Conservation (phyloP, 306 rosid species). For the cucumber (Cucumis sativus) region DNA sequence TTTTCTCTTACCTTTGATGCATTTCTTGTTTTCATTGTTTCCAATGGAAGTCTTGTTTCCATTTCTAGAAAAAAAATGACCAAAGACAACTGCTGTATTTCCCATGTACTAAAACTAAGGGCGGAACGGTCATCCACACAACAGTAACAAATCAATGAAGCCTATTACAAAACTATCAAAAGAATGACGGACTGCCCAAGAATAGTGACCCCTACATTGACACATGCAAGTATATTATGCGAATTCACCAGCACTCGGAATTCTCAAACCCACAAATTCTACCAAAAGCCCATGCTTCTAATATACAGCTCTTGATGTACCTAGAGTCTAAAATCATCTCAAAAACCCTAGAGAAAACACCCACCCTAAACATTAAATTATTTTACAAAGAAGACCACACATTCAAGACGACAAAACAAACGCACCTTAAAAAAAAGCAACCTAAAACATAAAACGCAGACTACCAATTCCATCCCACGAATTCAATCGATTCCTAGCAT, state of each 20-base stretch:
- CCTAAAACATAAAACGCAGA: neutral
- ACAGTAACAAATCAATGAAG: neutral
- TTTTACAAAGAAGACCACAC: neutral
- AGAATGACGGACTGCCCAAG: neutral
- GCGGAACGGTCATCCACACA: neutral
- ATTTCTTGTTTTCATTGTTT: neutral
- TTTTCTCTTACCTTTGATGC: neutral
- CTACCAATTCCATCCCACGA: neutral
- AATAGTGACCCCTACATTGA: neutral
- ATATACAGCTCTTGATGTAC: neutral
- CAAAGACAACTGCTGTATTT: neutral
- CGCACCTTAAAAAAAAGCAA: neutral
- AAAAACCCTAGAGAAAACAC: neutral
- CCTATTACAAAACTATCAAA: neutral
- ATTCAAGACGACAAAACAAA: neutral
- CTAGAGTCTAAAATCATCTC: neutral
- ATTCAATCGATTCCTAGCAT: neutral
- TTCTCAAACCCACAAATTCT: neutral
- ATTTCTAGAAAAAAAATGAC: neutral
- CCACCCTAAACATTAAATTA: neutral
- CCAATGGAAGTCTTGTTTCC: neutral
- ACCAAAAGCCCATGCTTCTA: neutral
- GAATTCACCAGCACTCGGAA: neutral
- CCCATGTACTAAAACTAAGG: neutral
- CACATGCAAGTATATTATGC: neutral